These are phyloP conservation scores for Babesia gibsoni DNA, from an alignment of 169 alveolate species.

Conservation along the genomic window DNA sequence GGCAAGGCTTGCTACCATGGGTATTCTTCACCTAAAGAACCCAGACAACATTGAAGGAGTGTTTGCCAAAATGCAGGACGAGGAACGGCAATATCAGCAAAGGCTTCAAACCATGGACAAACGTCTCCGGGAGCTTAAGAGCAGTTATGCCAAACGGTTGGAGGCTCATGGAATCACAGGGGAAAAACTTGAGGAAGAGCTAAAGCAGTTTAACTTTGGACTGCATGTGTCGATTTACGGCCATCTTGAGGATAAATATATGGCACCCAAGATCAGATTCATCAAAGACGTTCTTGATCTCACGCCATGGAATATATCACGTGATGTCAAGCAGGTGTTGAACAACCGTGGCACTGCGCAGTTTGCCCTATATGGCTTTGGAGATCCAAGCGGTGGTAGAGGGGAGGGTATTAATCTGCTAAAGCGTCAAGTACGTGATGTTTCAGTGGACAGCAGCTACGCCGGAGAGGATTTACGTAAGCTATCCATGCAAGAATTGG, in stretches of 20 bases:
- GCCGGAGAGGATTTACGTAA: constrained; percentile 82
- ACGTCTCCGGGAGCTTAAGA: constrained; percentile 43
- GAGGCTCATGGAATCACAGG: constrained; percentile 51
- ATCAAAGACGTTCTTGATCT: constrained; percentile 79
- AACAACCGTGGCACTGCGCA: constrained; percentile 78
- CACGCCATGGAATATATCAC: constrained; percentile 83
- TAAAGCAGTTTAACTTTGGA: constrained; percentile 32
- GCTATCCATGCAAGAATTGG: constrained; percentile 82
- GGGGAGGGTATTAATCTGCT: constrained; percentile 82
- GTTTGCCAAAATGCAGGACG: constrained; percentile 39
- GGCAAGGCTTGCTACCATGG: constrained; percentile 71
- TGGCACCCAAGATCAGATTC: constrained; percentile 59
- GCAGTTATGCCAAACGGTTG: constrained; percentile 52
- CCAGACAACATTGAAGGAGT: constrained; percentile 62
- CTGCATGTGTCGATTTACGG: constrained; percentile 55
- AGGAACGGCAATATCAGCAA: constrained; percentile 55
- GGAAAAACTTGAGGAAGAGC: constrained; percentile 23
- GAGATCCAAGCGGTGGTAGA: constrained; percentile 86
- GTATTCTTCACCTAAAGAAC: constrained; percentile 64
- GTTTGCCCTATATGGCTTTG: constrained; percentile 77
- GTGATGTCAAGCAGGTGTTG: constrained; percentile 78
- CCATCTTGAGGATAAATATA: constrained; percentile 17
- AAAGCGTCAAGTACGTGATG: constrained; percentile 66
- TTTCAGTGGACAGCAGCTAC: constrained; percentile 11
- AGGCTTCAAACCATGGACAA: constrained; percentile 20